phyloP scores from a whole-genome alignment of 306 rosid species.

The Delonix regia region DNA sequence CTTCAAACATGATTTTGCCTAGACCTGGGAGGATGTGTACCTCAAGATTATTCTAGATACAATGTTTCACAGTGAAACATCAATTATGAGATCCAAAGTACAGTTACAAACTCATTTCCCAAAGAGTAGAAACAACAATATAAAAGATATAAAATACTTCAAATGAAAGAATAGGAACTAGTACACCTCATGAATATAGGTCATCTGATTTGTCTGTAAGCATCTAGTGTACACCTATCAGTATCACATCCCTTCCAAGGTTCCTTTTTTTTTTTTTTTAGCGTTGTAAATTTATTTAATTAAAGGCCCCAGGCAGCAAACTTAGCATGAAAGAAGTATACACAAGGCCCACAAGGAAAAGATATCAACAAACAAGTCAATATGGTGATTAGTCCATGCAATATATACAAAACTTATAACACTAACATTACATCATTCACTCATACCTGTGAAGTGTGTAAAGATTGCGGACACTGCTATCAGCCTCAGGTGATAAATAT shows the following conservation, averaged over 20 bases:
- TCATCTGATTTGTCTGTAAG: not conserved
- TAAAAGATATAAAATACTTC: not conserved
- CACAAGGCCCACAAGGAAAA: not conserved
- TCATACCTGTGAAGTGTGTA: conserved; percentile 93
- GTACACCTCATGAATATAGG: not conserved
- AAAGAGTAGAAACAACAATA: not conserved
- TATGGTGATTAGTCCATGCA: not conserved
- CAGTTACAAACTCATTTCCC: conserved; percentile 5
- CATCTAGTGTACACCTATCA: no score
- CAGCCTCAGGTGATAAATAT: conserved; percentile 95
- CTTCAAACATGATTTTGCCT: not conserved
- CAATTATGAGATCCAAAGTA: not conserved
- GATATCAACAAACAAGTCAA: conserved; percentile 23
- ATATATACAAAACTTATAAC: not conserved
- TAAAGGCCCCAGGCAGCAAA: not conserved
- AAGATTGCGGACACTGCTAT: conserved; percentile 82
- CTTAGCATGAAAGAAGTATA: not conserved
- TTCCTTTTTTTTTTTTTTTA: not conserved
- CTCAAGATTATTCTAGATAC: not conserved
- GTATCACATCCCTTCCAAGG: not conserved
- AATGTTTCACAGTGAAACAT: not conserved
- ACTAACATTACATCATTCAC: conserved; percentile 8
- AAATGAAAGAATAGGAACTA: not conserved
- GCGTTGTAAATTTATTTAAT: not conserved
- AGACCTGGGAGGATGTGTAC: not conserved